phyloP scores from a whole-genome alignment of 257 asterid genomes.

The Rehmannia glutinosa region DNA sequence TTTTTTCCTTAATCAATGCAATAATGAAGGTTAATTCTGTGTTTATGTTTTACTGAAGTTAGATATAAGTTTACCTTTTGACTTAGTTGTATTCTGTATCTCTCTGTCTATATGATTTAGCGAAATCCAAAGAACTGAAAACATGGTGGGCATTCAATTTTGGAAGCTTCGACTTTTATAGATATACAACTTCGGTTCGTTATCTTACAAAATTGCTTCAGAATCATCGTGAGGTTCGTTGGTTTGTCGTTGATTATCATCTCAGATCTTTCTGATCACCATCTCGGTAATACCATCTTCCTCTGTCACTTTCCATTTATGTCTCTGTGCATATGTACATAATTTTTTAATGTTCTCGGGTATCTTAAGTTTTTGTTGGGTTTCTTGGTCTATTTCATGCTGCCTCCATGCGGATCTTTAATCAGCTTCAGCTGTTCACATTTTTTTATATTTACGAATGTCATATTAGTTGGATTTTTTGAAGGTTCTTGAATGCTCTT shows the following conservation, averaged over 20 bases:
- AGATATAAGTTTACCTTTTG: no score
- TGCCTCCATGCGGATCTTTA: conserved; percentile 7
- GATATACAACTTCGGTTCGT: neutral
- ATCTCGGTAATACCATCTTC: conserved; percentile 19
- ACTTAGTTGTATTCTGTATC: no score
- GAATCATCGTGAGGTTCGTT: neutral
- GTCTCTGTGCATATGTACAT: no score
- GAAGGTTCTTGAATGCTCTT: neutral
- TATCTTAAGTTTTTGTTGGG: neutral
- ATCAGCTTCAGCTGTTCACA: neutral
- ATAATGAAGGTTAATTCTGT: no score
- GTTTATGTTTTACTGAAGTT: no score
- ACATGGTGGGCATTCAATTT: no score
- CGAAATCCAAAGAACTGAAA: no score
- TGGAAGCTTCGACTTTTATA: no score
- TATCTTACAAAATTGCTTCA: neutral
- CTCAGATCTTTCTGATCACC: conserved; percentile 26
- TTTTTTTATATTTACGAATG: neutral
- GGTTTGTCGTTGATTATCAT: neutral
- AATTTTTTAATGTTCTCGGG: neutral
- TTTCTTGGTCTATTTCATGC: neutral
- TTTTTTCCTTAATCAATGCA: no score
- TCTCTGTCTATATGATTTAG: no score
- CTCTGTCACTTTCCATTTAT: neutral
- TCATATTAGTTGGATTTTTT: neutral